These are phyloP conservation scores for Globisporangium nagaii DNA, from an alignment of 352 stramenopile species.

Conservation along the genomic window DNA sequence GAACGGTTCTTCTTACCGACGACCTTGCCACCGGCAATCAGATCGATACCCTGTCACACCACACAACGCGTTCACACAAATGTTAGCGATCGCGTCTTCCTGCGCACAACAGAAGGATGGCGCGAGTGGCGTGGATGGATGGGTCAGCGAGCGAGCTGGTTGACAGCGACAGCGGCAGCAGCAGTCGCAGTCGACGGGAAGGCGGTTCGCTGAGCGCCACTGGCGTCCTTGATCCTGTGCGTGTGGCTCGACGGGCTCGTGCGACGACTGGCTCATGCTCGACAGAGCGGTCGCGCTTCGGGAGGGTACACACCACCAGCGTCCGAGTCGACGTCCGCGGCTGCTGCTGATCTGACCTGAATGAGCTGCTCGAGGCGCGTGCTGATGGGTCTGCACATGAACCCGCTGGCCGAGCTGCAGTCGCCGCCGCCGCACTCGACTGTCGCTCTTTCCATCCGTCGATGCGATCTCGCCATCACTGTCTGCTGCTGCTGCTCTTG, in stretches of 20 bases:
- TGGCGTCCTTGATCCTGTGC: no score
- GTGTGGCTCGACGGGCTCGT: background rate
- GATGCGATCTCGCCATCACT: background rate
- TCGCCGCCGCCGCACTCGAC: background rate
- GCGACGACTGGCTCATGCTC: no score
- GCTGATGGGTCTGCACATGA: background rate
- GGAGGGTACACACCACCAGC: no score
- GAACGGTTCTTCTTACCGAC: slow-evolving; percentile 97
- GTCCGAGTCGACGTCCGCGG: no score
- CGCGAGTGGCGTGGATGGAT: background rate
- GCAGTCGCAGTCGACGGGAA: background rate
- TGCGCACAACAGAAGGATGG: background rate
- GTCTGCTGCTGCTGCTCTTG: background rate
- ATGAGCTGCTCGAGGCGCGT: background rate
- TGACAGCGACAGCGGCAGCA: background rate
- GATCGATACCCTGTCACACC: slow-evolving; percentile 96
- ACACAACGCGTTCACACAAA: background rate
- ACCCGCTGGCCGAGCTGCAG: background rate
- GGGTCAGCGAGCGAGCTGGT: background rate
- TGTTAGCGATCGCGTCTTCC: slow-evolving; percentile 2
- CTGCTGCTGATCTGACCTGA: background rate
- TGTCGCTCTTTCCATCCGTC: background rate
- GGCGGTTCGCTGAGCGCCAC: no score
- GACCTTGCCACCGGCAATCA: slow-evolving; percentile 98
- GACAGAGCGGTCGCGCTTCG: background rate